Base-by-base conservation (phyloP, 176 grass and related monocot genomes). In the Olyra latifolia region DNA sequence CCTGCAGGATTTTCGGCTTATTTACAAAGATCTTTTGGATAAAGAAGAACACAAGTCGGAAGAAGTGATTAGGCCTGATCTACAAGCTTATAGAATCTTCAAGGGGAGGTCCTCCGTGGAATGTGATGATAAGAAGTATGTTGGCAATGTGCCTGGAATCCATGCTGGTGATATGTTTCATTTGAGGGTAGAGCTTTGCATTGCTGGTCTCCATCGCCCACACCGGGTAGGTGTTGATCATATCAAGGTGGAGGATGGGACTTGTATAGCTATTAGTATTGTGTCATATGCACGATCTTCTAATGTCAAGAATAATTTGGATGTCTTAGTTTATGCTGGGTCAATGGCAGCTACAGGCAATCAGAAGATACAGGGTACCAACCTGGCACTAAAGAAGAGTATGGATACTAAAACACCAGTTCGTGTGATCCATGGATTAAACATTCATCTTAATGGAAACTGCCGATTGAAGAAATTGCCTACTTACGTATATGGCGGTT, bases 321-420 rank as follows among this genome's bases (percentile, higher is more conserved):
- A 97, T 72, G 63, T 83, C 55, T 83, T 97, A 5, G 69, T 89
- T 61, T 97, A 91, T 86, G 41, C 81, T 62, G 86, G 91, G 84
- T 78, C 88, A 88, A 54, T 65, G 62, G 23, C 73, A 42, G 83
- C 53, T 65, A 43, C 41, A 77, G 12, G 27, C 35, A 79, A 87
- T 81, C 67, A 66, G 65, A 97, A 71, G 56, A 80, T 91, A 81
- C 76, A 93, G 16, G 88, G 88, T 47, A 81, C 80, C 39, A 97
- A 91, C 67, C 74, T 86, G 66, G 89, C 91, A 38, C 69, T 97
- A 52, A 87, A 93, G 71, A 97, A 71, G 67, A 97, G 91, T 66
- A 93, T 93, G 86, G 74, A 97, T 30, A 91, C 89, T 49, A 91
- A 86, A 41, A 97, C 91, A 45, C 91, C 89, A 22, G 81, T 97